Evolutionary conservation across 2,329 filamentous ascomycete species (phyloP), one percentile per base, ranked within the genome.

Genomic region (Fusarium sp.): DNA sequence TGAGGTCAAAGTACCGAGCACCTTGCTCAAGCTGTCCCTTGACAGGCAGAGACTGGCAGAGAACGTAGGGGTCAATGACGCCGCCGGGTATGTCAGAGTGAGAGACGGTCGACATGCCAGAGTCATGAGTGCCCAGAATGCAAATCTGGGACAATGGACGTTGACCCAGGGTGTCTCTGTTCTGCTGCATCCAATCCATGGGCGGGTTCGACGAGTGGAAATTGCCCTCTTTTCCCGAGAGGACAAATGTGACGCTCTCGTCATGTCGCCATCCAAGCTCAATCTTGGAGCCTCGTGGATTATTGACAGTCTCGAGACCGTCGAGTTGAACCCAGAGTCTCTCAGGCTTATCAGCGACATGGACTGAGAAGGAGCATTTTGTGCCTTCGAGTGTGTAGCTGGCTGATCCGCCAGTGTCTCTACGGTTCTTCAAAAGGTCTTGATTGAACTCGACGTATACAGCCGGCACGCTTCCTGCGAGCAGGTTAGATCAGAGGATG

Each of bases 141-240:
- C 55, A 58, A 3, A 58, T 44, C 10, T 58, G 54, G 19, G 55
- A 58, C 12, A 58, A 13, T 0, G 53, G 39, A 0, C 45, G 53
- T 3, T 58, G 45, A 0, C 55, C 55, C 0, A 58, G 10, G 2
- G 25, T 58, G 0, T 24, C 19, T 10, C 39, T 31, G 10, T 42
- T 58, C 13, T 58, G 35, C 19, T 58, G 55, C 55, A 58, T 58
- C 55, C 55, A 58, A 1, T 58, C 55, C 4, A 31, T 39, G 0
- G 55, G 55, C 1, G 55, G 55, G 34, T 58, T 58, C 0, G 53
- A 26, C 4, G 53, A 32, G 1, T 58, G 55, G 0, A 58, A 58
- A 3, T 13, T 11, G 0, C 47, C 45, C 4, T 58, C 5, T 0
- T 43, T 41, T 13, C 55, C 55, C 4, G 55, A 58, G 3, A 58